Base-by-base conservation (phyloP, 2,329 filamentous ascomycete species). In the Domatiomyces catenatus region DNA sequence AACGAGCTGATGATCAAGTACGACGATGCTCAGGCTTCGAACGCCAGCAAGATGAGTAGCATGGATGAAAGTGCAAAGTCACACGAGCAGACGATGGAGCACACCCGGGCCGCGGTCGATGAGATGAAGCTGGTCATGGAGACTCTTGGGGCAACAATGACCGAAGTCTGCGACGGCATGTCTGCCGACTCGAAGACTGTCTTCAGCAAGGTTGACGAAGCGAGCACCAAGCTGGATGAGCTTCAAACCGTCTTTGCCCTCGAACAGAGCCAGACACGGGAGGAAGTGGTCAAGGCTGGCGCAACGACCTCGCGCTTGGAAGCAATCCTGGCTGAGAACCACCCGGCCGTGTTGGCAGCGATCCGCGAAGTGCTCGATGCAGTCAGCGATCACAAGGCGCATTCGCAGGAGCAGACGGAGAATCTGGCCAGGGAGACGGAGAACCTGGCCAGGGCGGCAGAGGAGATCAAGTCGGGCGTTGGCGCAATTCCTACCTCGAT, bases 361-460 rank as follows among this genome's bases (percentile, higher is more conserved):
- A 79, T 98, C 57, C 84, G 87, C 60, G 86, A 95, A 60, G 80
- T 96, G n/a, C 74, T 93, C 42, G 73, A 80, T 6, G 75, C 93
- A 20, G 85, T 94, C 50, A 83, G 80, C 20, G 79, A 93, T 63
- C 89, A 96, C 64, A 94, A 84, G 61, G 87, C 94, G 59, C 86
- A 94, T 62, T 84, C 87, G 12, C 87, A 89, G 66, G 79, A 93
- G 63, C 89, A 96, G 63, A 94, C 84, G 60, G 87, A 94, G 59
- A 85, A 93, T 62, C 84, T 87, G 15, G 86, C 88, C 66, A 75
- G 77, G 44, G 76, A 81, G 0, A 69, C 73, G 1, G 87, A 94
- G 59, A 85, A 93, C 62, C 84, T 87, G 15, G 86, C 88, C 66
- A 75, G 77, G 44, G 76, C 81, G 0, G 69, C 73, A 1, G 72